phyloP scores from a whole-genome alignment of 257 asterid species.

The Nicotiana paniculata region DNA sequence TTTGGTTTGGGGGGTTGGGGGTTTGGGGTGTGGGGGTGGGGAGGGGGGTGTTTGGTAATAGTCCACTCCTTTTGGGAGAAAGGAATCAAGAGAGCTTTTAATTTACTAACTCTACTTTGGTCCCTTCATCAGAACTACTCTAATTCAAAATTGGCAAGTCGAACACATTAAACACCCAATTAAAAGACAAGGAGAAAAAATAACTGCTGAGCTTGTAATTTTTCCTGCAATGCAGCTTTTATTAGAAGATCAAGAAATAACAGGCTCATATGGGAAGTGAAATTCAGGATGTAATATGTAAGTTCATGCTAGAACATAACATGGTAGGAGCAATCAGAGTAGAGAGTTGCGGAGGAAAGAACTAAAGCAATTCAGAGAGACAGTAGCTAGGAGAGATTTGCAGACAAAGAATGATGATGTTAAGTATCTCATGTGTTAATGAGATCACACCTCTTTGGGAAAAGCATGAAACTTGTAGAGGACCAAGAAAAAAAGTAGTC shows the following conservation, averaged over 20 bases:
- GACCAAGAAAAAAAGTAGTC: background rate
- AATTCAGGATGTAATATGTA: background rate
- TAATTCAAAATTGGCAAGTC: background rate
- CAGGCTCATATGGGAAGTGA: background rate
- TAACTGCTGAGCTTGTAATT: background rate
- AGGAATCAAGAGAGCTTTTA: background rate
- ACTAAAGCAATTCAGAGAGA: background rate
- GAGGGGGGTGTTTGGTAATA: too few species aligned
- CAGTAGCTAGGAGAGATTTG: background rate
- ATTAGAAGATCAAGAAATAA: background rate
- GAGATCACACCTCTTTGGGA: background rate
- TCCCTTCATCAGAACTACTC: background rate
- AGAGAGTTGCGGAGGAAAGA: background rate
- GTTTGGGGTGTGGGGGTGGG: too few species aligned
- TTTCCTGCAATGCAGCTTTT: background rate
- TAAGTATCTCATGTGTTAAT: background rate
- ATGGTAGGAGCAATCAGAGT: background rate
- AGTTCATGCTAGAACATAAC: background rate
- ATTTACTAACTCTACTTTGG: background rate
- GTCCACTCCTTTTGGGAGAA: background rate
- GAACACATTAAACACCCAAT: background rate
- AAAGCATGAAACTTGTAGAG: background rate
- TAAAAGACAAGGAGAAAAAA: background rate
- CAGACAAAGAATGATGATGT: background rate
- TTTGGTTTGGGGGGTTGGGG: too few species aligned